These are phyloP conservation scores for Diphasiastrum complanatum DNA, from an alignment of 83 land plant genomes.

Conservation along the genomic window DNA sequence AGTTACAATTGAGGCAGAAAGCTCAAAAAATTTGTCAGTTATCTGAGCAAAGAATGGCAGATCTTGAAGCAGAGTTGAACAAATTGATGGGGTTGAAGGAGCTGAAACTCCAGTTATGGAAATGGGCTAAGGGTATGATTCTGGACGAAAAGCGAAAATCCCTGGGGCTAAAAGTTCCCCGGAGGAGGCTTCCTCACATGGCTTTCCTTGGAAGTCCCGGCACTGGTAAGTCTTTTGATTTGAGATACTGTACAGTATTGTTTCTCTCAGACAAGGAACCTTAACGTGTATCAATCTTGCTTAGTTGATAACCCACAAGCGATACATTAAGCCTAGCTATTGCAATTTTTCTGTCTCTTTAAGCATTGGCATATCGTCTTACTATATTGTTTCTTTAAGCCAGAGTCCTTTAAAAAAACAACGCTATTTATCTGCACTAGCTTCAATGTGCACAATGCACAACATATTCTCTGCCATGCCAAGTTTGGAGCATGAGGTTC, in stretches of 20 bases:
- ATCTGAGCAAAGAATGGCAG: slow-evolving; percentile 61
- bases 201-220: slow-evolving; percentile 96
- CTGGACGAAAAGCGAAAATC: slow-evolving; percentile 75
- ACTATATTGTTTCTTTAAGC: no score
- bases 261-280: no score
- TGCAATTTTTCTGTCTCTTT: neutral
- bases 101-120: slow-evolving; percentile 63
- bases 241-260: no score
- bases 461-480: no score
- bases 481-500: no score
- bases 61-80: slow-evolving; percentile 56
- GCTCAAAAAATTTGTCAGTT: slow-evolving; percentile 54
- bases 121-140: slow-evolving; percentile 93
- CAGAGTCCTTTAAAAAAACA: no score
- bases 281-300: neutral
- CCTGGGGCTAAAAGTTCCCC: slow-evolving; percentile 67
- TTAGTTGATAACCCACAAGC: no score
- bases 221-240: slow-evolving; percentile 46
- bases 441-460: no score
- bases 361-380: neutral
- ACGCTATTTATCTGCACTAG: no score
- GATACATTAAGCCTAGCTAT: no score
- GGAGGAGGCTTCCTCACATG: slow-evolving; percentile 80
- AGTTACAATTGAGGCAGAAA: slow-evolving; percentile 56
- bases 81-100: slow-evolving; percentile 63